Percentiles rank a stretch among this genome's conserved stretches.
phyloP scores from a whole-genome alignment of 345 rosid species.

The Bruguiera sexangula region DNA sequence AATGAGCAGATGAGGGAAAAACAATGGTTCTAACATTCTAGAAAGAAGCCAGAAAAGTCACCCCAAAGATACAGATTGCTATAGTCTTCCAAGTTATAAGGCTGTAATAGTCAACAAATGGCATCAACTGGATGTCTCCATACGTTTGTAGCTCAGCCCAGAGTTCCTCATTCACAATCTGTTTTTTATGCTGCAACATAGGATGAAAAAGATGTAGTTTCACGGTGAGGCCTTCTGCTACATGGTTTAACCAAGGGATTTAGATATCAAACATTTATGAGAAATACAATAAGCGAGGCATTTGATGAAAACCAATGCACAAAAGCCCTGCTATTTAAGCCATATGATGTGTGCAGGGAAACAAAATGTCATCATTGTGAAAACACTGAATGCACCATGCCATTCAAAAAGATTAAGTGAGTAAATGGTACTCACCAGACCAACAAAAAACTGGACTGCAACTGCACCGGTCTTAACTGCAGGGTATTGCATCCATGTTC shows the following conservation, averaged over 20 bases:
- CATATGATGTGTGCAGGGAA: background rate
- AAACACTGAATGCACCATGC: background rate
- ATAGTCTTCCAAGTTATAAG: conserved; percentile 93
- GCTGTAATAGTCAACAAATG: conserved; percentile 89
- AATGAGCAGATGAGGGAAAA: conserved; percentile 9
- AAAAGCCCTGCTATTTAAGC: background rate
- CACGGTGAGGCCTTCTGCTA: background rate
- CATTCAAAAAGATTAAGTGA: background rate
- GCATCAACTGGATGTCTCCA: conserved; percentile 87
- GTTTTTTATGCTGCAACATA: conserved; percentile 78
- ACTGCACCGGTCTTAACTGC: conserved; percentile 62
- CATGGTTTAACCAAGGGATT: background rate
- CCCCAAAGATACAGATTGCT: conserved; percentile 93
- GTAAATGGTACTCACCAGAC: conserved; percentile 53
- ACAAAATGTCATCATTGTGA: background rate
- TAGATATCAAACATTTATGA: too few species aligned
- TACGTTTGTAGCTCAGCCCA: conserved; percentile 75
- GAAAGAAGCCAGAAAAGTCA: conserved; percentile 25
- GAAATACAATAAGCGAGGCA: too few species aligned
- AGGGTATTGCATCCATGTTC: conserved; percentile 93
- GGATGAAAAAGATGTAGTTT: background rate
- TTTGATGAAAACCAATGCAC: too few species aligned
- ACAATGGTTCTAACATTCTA: background rate
- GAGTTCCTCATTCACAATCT: conserved; percentile 75
- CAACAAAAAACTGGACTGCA: conserved; percentile 93